Evolutionary conservation across 768 basidiomycete genomes (phyloP).

Genomic region (Tricholoma furcatifolium): DNA sequence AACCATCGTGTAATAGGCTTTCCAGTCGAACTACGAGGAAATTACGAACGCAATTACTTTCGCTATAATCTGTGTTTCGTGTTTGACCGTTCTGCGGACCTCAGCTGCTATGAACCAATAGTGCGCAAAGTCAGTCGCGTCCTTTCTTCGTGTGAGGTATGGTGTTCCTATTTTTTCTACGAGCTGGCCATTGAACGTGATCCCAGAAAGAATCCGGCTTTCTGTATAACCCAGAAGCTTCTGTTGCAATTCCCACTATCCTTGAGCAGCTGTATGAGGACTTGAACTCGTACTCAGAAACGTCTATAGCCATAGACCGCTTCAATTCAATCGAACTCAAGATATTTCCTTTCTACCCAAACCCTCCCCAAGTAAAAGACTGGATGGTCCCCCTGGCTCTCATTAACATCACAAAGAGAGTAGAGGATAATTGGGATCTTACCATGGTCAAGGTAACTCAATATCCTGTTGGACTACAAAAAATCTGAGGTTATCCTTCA

Average conservation of each 20-base stretch:
- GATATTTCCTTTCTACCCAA: constrained; percentile 95
- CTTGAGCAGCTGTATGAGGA: constrained; percentile 97
- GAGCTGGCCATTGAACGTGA: constrained; percentile 1
- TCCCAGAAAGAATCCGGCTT: constrained; percentile 84
- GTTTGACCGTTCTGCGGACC: constrained; percentile 85
- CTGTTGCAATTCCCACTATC: constrained; percentile 71
- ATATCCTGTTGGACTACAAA: not conserved
- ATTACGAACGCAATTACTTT: constrained; percentile 86
- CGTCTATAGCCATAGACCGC: constrained; percentile 85
- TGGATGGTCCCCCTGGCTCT: constrained; percentile 96
- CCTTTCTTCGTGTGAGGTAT: constrained; percentile 83
- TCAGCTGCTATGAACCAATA: constrained; percentile 94
- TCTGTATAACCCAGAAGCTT: constrained; percentile 71
- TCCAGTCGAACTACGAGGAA: constrained; percentile 75
- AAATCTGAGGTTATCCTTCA: constrained; percentile 23
- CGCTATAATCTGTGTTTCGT: constrained; percentile 96
- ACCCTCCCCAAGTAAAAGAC: constrained; percentile 84
- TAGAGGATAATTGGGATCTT: constrained; percentile 94
- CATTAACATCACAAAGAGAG: constrained; percentile 75
- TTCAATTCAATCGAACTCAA: constrained; percentile 96
- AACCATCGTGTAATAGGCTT: constrained; percentile 89
- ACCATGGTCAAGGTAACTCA: constrained; percentile 77
- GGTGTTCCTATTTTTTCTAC: constrained; percentile 20
- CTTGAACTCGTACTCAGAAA: constrained; percentile 95
- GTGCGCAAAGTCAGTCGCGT: constrained; percentile 94